A percentile compares a stretch with the other conserved stretches of the same genome.
Evolutionary conservation across 257 asterid genomes (phyloP).

Genomic region (Cruciata laevipes): DNA sequence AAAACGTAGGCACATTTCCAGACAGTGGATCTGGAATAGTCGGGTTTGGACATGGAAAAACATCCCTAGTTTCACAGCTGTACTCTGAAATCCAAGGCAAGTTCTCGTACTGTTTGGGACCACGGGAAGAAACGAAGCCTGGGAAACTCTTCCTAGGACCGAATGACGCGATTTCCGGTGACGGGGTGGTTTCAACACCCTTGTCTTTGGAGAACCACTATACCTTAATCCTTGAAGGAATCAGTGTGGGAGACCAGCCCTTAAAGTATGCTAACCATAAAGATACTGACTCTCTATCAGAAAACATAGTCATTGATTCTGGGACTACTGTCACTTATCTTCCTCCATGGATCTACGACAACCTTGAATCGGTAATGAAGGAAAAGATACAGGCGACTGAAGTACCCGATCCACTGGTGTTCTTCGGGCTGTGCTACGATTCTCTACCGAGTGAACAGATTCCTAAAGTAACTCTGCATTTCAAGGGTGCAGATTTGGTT

Average conservation of each 20-base stretch:
- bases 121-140: conserved; percentile 13
- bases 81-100: conserved; percentile 28
- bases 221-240: conserved; percentile 42
- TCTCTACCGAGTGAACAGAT: not conserved
- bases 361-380: conserved; percentile 17
- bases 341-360: conserved; percentile 19
- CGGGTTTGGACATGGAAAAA: conserved; percentile 51
- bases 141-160: conserved; percentile 49
- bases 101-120: conserved; percentile 64
- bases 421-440: conserved; percentile 35
- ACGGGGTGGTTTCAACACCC: conserved; percentile 40
- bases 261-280: not conserved
- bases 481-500: conserved; percentile 50
- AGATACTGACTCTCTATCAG: not conserved
- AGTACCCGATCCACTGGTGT: conserved; percentile 20
- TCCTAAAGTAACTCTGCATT: conserved; percentile 39
- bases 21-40: conserved; percentile 42
- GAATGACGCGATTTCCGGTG: conserved; percentile 28
- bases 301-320: conserved; percentile 50
- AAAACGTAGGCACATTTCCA: conserved; percentile 21
- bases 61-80: conserved; percentile 46
- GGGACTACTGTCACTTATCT: conserved; percentile 53
- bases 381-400: conserved; percentile 6
- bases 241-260: conserved; percentile 28
- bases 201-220: conserved; percentile 27